phyloP scores from a whole-genome alignment of 1,284 basidiomycete genomes.

The Phellinidium pouzarii region DNA sequence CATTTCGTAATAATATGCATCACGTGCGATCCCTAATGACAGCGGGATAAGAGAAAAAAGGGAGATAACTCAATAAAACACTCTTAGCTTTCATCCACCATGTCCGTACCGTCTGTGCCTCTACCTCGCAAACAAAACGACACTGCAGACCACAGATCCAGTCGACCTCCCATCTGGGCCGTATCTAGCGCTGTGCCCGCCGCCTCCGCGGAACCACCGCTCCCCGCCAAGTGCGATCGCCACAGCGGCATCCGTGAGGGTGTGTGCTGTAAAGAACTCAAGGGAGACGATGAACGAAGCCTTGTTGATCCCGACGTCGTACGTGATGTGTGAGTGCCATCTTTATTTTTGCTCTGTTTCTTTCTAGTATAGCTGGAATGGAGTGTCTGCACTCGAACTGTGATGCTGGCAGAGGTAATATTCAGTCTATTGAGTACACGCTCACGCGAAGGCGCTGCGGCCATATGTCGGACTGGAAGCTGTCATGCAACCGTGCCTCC shows the following conservation, averaged over 20 bases:
- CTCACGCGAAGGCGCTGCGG: no score
- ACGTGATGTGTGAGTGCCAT: constrained; percentile 65
- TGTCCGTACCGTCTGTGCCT: constrained; percentile 29
- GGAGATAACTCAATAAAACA: no score
- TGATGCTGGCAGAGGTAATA: no score
- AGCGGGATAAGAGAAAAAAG: no score
- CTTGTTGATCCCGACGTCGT: constrained; percentile 82
- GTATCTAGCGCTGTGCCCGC: constrained; percentile 38
- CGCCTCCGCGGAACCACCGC: constrained; percentile 33
- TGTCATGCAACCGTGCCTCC: no score
- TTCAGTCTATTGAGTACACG: no score
- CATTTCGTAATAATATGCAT: no score
- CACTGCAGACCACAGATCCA: constrained; percentile 17
- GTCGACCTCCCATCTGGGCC: constrained; percentile 57
- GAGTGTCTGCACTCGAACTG: no score
- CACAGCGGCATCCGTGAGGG: constrained; percentile 46
- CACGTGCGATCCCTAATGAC: no score
- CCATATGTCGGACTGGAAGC: no score
- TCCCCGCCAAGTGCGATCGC: constrained; percentile 54
- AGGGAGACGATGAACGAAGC: constrained; percentile 66
- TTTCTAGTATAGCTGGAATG: no score
- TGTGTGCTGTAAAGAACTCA: constrained; percentile 80
- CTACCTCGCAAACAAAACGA: constrained; percentile 27
- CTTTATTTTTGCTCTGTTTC: neutral
- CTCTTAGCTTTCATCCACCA: neutral